Evolutionary conservation across 495 filamentous ascomycete genomes (phyloP), one percentile per base, ranked within the genome.

Genomic region (Penicillium turbatum): DNA sequence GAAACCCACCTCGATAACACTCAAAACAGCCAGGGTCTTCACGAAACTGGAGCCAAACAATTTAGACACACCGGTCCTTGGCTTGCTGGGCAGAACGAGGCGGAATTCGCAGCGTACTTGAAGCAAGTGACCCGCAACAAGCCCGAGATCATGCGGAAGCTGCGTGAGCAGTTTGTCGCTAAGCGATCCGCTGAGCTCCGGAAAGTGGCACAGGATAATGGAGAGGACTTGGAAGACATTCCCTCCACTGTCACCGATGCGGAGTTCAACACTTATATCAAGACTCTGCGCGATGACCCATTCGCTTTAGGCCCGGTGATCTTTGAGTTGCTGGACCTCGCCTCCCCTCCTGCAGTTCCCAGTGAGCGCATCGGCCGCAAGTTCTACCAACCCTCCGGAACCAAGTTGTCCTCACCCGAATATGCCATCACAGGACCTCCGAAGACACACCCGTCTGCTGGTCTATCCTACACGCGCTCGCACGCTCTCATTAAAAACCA

Each of bases 371-470:
- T 72, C 46, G 65, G 67, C 17, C 44, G 51, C 13, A 67, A 69
- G 27, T 70, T 72, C 56, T 75, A 64, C 55, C 62, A 67, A 27
- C 63, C 73, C 16, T 70, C 70, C 15, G 62, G 55, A 40, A 70
- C 63, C 46, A 69, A 69, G 45, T 52, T 78, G 39, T 64, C 75
- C 15, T 61, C 75, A 6, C 27, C 62, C 10, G 70, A 75, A 26
- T 87, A 87, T 60, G 80, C 80, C 10, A 64, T 72, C 11, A 60
- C 63, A 6, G 86, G 88, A 2, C 87, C 91, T 3, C 89, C 88
- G 1, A 79, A 79, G 48, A 97, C 92, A 8, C 93, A 99, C 70
- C 93, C 95, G 1, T 93, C 91, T 2, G 95, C 86, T 2, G 93
- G 93, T 55, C 72, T 97, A 15, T 87, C 88, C 34, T 97, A 97